Evolutionary conservation across 208 protist genomes (phyloP), one percentile per base, ranked within the genome.

Genomic region (Trypanosoma rangeli): DNA sequence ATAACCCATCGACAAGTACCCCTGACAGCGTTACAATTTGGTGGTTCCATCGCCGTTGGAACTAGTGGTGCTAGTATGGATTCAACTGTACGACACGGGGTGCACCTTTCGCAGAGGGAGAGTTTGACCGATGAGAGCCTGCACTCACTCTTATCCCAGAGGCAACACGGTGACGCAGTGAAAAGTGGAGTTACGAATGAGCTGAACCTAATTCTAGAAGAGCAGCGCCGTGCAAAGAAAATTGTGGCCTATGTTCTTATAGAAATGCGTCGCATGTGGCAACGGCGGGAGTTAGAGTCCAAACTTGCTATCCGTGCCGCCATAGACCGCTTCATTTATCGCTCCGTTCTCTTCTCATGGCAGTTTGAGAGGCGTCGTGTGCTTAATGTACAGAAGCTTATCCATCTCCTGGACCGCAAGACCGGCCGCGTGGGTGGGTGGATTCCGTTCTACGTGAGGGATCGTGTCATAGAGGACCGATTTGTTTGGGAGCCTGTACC

Each of bases 141-240:
- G 5, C 28, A 1, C 0, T 46, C 62, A 37, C 42, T 56, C 16
- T n/a, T 26, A 0, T 24, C 48, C 12, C 3, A n/a, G 12, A 24
- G 20, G 24, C 3, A 31, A 1, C 33, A 56, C 61, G 44, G 59
- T 3, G 29, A 57, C 15, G 31, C 20, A 53, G 24, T 22, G 37
- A 5, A 50, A 26, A 13, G 7, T 13, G 12, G 22, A 1, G 24
- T 66, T 5, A 28, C 28, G 3, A 66, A 66, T 12, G 87, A 90
- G 64, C 73, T 95, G 37, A 57, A 93, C 42, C 75, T 54, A 5
- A 75, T 94, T 37, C 71, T 94, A 18, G 85, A 85, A 29, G 86
- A 95, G 67, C 87, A 95, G 73, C 79, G 86, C 73, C 85, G 91
- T 52, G 82, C 87, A 31, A 90, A 93, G 64, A 76, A 85, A 35